These are phyloP conservation scores for Phellinidium pouzarii DNA, from an alignment of 1,284 basidiomycete species.

Conservation along the genomic window DNA sequence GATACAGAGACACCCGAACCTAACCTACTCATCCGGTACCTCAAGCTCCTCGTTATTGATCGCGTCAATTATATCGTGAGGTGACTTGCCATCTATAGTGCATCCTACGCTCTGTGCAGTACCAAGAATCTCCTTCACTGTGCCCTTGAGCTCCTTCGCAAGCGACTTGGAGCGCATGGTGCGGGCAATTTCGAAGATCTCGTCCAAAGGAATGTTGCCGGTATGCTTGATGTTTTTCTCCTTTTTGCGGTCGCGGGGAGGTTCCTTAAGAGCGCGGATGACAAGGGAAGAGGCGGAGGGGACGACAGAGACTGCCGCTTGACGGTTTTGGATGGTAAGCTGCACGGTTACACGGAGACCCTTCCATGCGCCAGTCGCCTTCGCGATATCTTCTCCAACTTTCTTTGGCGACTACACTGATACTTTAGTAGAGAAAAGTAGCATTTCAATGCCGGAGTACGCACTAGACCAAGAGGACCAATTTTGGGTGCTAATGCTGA, in stretches of 20 bases:
- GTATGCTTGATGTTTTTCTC: conserved; percentile 99
- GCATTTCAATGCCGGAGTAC: conserved; percentile 28
- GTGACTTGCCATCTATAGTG: conserved; percentile 90
- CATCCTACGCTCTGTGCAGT: conserved; percentile 94
- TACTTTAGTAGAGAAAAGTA: not conserved
- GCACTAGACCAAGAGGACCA: conserved; percentile 98
- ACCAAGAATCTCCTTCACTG: conserved; percentile 92
- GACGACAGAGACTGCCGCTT: conserved; percentile 95
- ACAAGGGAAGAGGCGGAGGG: conserved; percentile 97
- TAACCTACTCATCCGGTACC: conserved; percentile 82
- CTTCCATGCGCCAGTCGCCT: conserved; percentile 98
- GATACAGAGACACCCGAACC: conserved; percentile 7
- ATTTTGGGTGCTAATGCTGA: conserved; percentile 99
- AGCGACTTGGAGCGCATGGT: conserved; percentile 96
- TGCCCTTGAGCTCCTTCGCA: conserved; percentile 85
- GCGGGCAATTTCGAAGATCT: conserved; percentile 93
- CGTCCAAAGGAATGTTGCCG: conserved; percentile 93
- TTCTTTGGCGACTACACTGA: conserved; percentile 91
- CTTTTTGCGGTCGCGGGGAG: conserved; percentile 99
- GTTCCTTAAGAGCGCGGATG: conserved; percentile 99
- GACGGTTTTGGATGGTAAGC: conserved; percentile 99
- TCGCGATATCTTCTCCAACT: conserved; percentile 99
- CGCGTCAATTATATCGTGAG: conserved; percentile 94
- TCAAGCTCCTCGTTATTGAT: conserved; percentile 96
- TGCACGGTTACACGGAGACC: conserved; percentile 99